Evolutionary conservation across 108 stramenopile genomes (phyloP).

Genomic region (Cyclotella distinguenda): DNA sequence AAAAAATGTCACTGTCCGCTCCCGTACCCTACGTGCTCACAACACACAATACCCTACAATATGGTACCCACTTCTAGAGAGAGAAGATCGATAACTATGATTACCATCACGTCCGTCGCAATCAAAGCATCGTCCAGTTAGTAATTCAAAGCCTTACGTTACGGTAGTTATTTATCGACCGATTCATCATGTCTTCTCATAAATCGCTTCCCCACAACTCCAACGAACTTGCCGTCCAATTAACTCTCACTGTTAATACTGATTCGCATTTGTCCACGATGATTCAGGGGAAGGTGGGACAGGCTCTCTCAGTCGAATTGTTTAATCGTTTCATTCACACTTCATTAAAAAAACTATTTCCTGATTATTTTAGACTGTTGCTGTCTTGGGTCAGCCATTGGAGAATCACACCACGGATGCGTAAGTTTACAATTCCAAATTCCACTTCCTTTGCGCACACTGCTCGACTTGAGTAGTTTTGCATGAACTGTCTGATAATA

Average conservation of each 20-base stretch:
- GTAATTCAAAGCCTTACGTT: too few relatives aligned
- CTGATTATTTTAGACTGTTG: constrained; percentile 14
- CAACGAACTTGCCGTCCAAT: background rate
- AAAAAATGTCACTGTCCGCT: too few relatives aligned
- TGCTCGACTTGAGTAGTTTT: background rate
- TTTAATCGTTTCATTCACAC: background rate
- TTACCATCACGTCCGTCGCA: too few relatives aligned
- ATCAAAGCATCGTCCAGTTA: too few relatives aligned
- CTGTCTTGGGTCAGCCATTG: constrained; percentile 21
- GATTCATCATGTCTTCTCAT: too few relatives aligned
- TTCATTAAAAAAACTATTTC: background rate
- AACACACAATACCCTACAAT: too few relatives aligned
- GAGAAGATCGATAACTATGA: too few relatives aligned
- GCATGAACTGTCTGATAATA: background rate
- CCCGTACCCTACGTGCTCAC: too few relatives aligned
- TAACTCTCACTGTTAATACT: constrained; percentile 19
- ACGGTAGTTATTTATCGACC: too few relatives aligned
- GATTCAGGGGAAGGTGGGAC: constrained; percentile 28
- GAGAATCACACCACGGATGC: constrained; percentile 24
- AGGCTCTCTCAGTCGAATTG: too few relatives aligned
- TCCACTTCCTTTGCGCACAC: background rate
- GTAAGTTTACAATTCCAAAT: constrained; percentile 15
- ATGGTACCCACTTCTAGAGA: too few relatives aligned
- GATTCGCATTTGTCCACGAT: constrained; percentile 17
- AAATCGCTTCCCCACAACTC: background rate